Base-by-base conservation (phyloP, 164 flowering plant genomes). In the Vitis rotundifolia region DNA sequence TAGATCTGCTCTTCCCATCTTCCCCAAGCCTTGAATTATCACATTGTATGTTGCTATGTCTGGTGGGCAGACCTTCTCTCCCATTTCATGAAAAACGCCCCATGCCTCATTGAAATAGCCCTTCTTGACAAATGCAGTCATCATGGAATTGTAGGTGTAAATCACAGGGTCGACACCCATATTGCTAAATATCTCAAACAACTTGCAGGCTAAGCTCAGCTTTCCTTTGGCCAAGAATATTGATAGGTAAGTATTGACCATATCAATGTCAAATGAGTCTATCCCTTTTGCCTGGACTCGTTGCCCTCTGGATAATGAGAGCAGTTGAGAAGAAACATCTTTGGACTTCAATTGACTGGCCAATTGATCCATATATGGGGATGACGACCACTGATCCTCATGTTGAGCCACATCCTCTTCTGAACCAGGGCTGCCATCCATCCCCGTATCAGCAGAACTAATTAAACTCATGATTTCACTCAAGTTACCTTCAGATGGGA, bases 41-140 rank as follows among this genome's bases (percentile, higher is more conserved):
- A 89, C 71, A 70, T 87, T 95, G 80, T 93, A 95, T 16, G 99
- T 95, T 67, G 93, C 97, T 63, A 95, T 82, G 65, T 95, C 97
- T 1, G 91, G 76, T 2, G 93, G 93, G 71, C 92, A 89, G 18
- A 90, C 62, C 26, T 87, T 86, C 77, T 95, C 93, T 0, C 87
- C 87, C 98, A 91, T 91, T 64, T 85, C 87, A 59, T 76, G 72
- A 49, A 96, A 85, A 61, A 91, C 81, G 1, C 87, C 89, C 91
- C 95, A 92, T 14, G 91, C 96, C 76, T 89, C 85, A 26, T 83
- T 78, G 68, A 93, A 88, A 67, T 96, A 90, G 8, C 99, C 99
- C 72, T 87, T 96, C 79, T 96, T 93, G 49, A 93, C 90, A 73
- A 96, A 96, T 6, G 97, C 87, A 71, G 91, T 88, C 91, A 91